These are phyloP conservation scores for Dryas drummondii DNA, from an alignment of 306 rosid genomes.

Conservation along the genomic window DNA sequence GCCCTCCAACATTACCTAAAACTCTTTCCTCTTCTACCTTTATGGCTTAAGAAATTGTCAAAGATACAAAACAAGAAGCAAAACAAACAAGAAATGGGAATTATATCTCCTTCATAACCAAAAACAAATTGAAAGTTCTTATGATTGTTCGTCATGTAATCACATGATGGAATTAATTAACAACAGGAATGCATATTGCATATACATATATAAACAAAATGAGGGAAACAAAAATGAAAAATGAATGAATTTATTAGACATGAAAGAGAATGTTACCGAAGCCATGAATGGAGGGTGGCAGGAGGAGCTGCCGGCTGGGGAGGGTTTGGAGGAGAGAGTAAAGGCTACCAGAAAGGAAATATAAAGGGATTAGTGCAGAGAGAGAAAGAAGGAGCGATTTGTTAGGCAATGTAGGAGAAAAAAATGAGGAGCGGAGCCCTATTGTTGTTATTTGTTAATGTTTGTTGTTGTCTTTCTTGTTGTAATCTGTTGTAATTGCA, in stretches of 20 bases:
- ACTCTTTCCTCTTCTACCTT: not conserved
- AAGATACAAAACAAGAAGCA: not conserved
- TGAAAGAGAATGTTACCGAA: constrained; percentile 39
- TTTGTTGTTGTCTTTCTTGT: not conserved
- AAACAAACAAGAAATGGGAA: not conserved
- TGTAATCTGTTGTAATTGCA: too few relatives aligned
- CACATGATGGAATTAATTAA: not conserved
- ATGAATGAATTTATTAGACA: not conserved
- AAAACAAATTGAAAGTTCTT: not conserved
- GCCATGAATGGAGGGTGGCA: constrained; percentile 44
- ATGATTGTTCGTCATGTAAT: not conserved
- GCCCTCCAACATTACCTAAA: not conserved
- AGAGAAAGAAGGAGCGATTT: constrained; percentile 15
- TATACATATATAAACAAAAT: not conserved
- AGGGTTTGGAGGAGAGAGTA: constrained; percentile 12
- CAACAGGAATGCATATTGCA: not conserved
- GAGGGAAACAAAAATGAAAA: not conserved
- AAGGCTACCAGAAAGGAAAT: not conserved
- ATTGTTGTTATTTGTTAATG: not conserved
- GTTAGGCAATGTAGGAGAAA: not conserved
- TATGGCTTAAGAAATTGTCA: not conserved
- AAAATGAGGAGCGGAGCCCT: not conserved
- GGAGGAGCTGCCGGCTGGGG: constrained; percentile 19
- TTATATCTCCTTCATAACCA: not conserved
- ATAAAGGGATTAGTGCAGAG: not conserved